Conservation (phyloP, 805 yeast genomes). For the Myxozyma monticola region DNA sequence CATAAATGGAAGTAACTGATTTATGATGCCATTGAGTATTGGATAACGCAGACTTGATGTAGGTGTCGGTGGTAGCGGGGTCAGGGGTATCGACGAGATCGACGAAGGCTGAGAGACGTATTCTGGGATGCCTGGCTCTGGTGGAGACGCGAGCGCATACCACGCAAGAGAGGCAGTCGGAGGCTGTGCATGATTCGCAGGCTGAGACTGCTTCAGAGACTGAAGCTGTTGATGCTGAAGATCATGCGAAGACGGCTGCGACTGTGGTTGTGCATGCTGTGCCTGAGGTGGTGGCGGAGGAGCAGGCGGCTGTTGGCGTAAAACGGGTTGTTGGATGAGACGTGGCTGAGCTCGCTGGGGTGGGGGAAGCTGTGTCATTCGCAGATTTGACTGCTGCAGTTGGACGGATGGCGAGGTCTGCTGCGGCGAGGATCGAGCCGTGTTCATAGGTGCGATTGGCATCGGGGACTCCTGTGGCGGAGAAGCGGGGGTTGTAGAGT, state of each 20-base stretch:
- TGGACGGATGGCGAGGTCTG: background rate
- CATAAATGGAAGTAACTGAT: conserved; percentile 26
- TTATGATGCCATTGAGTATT: conserved; percentile 29
- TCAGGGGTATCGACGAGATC: background rate
- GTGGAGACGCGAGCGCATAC: conserved; percentile 19
- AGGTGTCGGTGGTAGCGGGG: conserved; percentile 4
- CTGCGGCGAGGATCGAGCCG: conserved; percentile 1
- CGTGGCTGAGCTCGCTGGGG: too few relatives aligned
- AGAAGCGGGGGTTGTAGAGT: conserved; percentile 1
- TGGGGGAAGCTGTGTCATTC: too few relatives aligned
- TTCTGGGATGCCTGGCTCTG: conserved; percentile 18
- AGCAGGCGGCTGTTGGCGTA: background rate
- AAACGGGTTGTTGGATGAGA: background rate
- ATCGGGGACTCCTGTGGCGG: conserved; percentile 4
- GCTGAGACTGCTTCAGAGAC: too few relatives aligned
- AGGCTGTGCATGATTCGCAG: too few relatives aligned
- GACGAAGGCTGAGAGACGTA: conserved; percentile 10
- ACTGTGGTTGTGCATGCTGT: background rate
- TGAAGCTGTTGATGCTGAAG: background rate
- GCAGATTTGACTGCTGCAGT: too few relatives aligned
- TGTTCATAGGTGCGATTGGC: conserved; percentile 5
- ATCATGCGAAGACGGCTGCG: too few relatives aligned
- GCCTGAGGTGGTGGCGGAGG: background rate
- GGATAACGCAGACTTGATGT: conserved; percentile 26
- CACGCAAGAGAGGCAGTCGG: too few relatives aligned